Percentiles rank a stretch among this genome's conserved stretches.
Evolutionary conservation across 2,329 filamentous ascomycete genomes (phyloP).

Genomic region (Ophiostoma quercus): DNA sequence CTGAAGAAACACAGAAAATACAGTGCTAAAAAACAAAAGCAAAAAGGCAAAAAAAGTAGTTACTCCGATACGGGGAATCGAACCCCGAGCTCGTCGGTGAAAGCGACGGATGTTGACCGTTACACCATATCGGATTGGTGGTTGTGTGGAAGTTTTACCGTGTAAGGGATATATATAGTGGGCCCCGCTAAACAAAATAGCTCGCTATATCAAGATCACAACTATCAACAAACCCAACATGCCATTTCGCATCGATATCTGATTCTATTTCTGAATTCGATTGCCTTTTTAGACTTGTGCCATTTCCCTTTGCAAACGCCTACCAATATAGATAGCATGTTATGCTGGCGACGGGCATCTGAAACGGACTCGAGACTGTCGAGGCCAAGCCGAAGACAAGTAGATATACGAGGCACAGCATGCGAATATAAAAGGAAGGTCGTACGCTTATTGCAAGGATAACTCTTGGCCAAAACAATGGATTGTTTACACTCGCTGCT

Average conservation of each 20-base stretch:
- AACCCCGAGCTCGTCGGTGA: constrained; percentile 11
- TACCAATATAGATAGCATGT: neutral
- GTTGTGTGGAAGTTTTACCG: neutral
- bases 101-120: constrained; percentile 13
- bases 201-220: too few species aligned
- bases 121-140: constrained; percentile 18
- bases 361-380: constrained; percentile 13
- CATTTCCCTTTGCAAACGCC: neutral
- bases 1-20: neutral
- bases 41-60: neutral
- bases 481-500: neutral
- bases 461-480: neutral
- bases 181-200: too few species aligned
- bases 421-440: neutral
- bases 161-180: neutral
- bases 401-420: neutral
- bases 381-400: neutral
- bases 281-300: neutral
- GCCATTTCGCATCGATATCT: neutral
- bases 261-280: neutral
- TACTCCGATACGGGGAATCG: constrained; percentile 16
- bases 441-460: neutral
- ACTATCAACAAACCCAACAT: neutral
- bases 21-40: neutral
- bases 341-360: neutral